These are phyloP conservation scores for Boechera stricta DNA, from an alignment of 345 rosid species.

Conservation along the genomic window DNA sequence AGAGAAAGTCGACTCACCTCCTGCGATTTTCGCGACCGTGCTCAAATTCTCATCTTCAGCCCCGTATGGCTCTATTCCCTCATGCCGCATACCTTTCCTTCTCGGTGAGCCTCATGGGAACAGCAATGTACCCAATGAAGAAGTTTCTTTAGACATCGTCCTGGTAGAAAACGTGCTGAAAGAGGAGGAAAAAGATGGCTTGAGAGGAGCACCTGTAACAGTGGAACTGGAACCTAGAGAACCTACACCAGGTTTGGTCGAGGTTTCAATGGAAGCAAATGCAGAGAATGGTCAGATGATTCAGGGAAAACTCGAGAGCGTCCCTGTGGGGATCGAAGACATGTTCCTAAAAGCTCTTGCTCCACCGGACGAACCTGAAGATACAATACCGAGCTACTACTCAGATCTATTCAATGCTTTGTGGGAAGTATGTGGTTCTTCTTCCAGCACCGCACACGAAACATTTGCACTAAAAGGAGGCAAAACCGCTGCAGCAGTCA, in stretches of 20 bases:
- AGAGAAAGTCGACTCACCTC: conserved; percentile 61
- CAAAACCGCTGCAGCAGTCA: conserved; percentile 73
- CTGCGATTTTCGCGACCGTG: conserved; percentile 85
- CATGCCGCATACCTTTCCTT: conserved; percentile 83
- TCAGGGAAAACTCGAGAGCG: conserved; percentile 72
- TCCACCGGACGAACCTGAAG: conserved; percentile 62
- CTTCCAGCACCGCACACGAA: conserved; percentile 81
- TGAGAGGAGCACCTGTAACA: conserved; percentile 66
- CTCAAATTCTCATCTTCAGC: conserved; percentile 88
- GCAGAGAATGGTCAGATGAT: conserved; percentile 82
- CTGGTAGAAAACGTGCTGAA: conserved; percentile 51
- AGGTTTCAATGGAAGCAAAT: conserved; percentile 86
- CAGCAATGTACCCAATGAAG: conserved; percentile 40
- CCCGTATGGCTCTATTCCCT: conserved; percentile 81
- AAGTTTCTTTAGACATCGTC: conserved; percentile 55
- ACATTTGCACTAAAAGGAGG: conserved; percentile 75
- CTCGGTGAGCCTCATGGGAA: conserved; percentile 66
- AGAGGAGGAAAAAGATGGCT: conserved; percentile 49
- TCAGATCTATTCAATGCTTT: conserved; percentile 70
- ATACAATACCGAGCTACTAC: conserved; percentile 59
- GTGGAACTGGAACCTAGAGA: conserved; percentile 81
- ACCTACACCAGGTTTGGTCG: conserved; percentile 91
- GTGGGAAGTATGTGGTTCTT: conserved; percentile 85
- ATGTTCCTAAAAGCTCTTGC: conserved; percentile 84
- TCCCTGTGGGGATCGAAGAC: conserved; percentile 87